Base-by-base conservation (phyloP, 2,329 filamentous ascomycete genomes). In the Aspergillus sclerotialis region DNA sequence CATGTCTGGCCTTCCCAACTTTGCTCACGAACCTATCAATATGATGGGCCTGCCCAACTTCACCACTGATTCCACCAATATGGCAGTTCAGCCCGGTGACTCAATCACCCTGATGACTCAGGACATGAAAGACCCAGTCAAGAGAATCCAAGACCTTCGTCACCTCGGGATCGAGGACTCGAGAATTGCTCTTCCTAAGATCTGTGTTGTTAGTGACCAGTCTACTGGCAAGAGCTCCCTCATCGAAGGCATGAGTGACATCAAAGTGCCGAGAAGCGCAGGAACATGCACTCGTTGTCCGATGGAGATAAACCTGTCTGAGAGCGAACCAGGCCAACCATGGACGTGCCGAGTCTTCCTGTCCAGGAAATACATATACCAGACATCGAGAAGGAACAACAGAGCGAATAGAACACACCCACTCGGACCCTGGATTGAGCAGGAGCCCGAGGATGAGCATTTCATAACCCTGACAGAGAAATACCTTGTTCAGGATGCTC, bases 181-280 rank as follows among this genome's bases (percentile, higher is more conserved):
- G 4, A 51, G 67, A 0, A 75, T 86, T 0, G 75, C 76, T 0
- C 65, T 94, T 0, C 86, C 88, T 0, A 85, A 87, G 46, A 78
- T 93, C 7, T 83, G 90, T 5, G 75, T 94, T 0, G 78, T 94
- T 0, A 88, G 88, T 0, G 87, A 94, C 31, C 88, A 94, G 50
- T 84, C 78, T 0, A 82, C 86, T 0, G 89, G 88, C 0, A 94
- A 94, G 53, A 87, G 80, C 0, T 87, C 72, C 0, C 53, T 75
- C 0, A 72, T 73, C 33, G 79, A 79, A 9, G 79, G 75, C 0
- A 73, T 84, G 39, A 64, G 30, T 0, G 82, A 80, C 4, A 80
- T 92, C 15, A 78, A 79, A 13, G 75, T 90, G 0, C 86, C 86
- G 0, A 72, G 82, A 2, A 76, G 73, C 26, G 73, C 75, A 4